Percentiles rank a stretch among this genome's conserved stretches.
phyloP scores from a whole-genome alignment of 148 eudicot genomes.

The Heliosperma pusillum region DNA sequence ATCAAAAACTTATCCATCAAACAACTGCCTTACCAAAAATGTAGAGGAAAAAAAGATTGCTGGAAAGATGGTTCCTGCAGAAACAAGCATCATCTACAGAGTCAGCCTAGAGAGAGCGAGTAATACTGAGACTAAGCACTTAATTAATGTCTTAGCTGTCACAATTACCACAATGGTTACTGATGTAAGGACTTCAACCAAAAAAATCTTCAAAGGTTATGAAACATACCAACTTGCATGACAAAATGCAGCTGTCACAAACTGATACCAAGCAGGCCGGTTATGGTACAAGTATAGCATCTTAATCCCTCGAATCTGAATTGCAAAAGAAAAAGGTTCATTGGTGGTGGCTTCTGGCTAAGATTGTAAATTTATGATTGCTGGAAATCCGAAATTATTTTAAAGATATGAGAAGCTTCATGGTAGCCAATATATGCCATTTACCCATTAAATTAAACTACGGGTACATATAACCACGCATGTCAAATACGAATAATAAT shows the following conservation, averaged over 20 bases:
- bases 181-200: not conserved
- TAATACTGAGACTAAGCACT: not conserved
- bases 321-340: not conserved
- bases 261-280: constrained; percentile 90
- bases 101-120: constrained; percentile 3
- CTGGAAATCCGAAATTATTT: not conserved
- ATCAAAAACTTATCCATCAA: not conserved
- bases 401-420: not conserved
- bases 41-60: constrained; percentile 97
- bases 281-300: constrained; percentile 75
- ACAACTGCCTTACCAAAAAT: constrained; percentile 68
- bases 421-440: constrained; percentile 1
- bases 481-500: not conserved
- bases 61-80: constrained; percentile 93
- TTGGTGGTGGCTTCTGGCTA: not conserved
- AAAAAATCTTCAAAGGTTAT: not conserved
- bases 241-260: constrained; percentile 93
- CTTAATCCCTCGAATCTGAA: constrained; percentile 65
- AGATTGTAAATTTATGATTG: not conserved
- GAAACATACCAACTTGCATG: constrained; percentile 82
- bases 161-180: not conserved
- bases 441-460: not conserved
- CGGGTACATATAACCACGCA: not conserved
- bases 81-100: constrained; percentile 14
- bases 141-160: not conserved